These are phyloP conservation scores for Cordyceps pruinosa DNA, from an alignment of 2,329 filamentous ascomycete genomes.

Conservation along the genomic window DNA sequence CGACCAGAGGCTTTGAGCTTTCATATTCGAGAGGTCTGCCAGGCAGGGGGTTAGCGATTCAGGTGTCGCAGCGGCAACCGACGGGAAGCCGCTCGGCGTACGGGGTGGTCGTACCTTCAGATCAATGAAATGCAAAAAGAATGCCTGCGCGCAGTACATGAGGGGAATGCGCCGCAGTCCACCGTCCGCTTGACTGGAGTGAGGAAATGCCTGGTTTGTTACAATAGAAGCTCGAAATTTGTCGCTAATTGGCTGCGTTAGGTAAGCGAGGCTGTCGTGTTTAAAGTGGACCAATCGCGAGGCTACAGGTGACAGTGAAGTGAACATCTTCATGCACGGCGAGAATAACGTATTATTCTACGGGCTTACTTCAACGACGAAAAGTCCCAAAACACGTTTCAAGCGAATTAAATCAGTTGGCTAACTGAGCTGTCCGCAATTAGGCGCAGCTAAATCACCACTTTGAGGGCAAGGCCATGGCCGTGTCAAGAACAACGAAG, in stretches of 20 bases:
- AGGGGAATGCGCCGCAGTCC: background rate
- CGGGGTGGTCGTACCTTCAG: background rate
- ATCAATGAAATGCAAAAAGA: background rate
- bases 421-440: too few relatives aligned
- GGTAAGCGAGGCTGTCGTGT: slow-evolving; percentile 12
- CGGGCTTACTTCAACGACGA: background rate
- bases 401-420: too few relatives aligned
- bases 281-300: background rate
- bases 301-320: background rate
- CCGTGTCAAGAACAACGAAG: too few relatives aligned
- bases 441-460: too few relatives aligned
- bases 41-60: slow-evolving; percentile 5
- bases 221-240: slow-evolving; percentile 11
- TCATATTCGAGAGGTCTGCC: slow-evolving; percentile 21
- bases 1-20: slow-evolving; percentile 25
- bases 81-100: too few relatives aligned
- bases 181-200: background rate
- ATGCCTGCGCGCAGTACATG: background rate
- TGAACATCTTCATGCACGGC: background rate
- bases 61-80: background rate
- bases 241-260: slow-evolving; percentile 6
- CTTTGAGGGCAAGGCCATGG: too few relatives aligned
- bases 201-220: background rate
- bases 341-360: too few relatives aligned
- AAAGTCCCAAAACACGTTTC: too few relatives aligned